Evolutionary conservation across 116 monocot species (phyloP).

Genomic region (Iris pallida): DNA sequence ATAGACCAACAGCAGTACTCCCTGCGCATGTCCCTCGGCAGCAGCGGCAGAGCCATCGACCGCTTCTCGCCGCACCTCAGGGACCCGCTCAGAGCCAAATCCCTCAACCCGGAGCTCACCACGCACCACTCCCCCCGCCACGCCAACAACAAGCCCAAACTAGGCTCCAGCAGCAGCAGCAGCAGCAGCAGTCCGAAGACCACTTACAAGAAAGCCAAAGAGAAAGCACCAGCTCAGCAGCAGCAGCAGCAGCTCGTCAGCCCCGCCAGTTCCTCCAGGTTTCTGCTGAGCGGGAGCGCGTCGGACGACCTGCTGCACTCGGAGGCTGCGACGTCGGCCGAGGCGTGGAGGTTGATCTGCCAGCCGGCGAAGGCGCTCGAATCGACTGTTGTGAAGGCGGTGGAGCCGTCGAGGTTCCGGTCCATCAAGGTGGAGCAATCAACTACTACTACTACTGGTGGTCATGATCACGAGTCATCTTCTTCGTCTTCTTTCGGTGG

Average conservation of each 20-base stretch:
- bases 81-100: neutral
- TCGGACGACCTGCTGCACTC: neutral
- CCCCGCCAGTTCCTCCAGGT: slow-evolving; percentile 2
- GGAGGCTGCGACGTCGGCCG: too few species aligned
- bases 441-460: neutral
- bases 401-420: neutral
- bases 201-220: neutral
- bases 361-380: neutral
- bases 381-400: neutral
- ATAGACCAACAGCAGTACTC: neutral
- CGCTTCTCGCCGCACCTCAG: slow-evolving; percentile 1
- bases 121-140: neutral
- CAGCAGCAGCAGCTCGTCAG: neutral
- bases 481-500: neutral
- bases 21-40: neutral
- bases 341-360: too few species aligned
- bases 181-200: too few species aligned
- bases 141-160: neutral
- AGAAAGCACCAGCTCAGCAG: neutral
- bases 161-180: too few species aligned
- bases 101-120: neutral
- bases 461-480: neutral
- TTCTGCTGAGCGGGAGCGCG: neutral
- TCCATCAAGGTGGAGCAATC: neutral
- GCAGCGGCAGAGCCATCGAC: neutral